Base-by-base conservation (phyloP, 257 asterid species). In the Echites panduratus region DNA sequence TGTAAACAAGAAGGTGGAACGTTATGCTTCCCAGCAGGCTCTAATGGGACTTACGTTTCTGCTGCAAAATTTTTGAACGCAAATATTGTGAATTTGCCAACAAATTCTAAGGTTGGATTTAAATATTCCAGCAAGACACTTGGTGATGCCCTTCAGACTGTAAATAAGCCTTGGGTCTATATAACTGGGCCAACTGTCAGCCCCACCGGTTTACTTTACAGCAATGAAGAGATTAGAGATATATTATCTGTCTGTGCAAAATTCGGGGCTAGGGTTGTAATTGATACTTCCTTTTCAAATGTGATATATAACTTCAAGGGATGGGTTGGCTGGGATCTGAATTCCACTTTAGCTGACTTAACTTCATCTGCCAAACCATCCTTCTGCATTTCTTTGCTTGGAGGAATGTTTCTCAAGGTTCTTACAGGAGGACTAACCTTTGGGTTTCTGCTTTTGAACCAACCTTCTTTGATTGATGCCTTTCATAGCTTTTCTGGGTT, bases 221-320 rank as follows among this genome's bases (percentile, higher is more conserved):
- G 87, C 82, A 89, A 89, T 44, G 90, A 87, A 75, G 99, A 95
- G 88, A 88, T 95, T 65, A 84, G 50, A 53, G 81, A 75, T 69
- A 57, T 95, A 71, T 70, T 95, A 69, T 75, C 89, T 4, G 50
- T 79, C 29, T 92, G 99, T 56, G 96, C 97, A 6, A 82, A 89
- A 78, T 81, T 77, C 61, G 98, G 90, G 45, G 96, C 99, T 27
- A 81, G 84, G 77, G 93, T 95, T 57, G 84, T 95, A 44, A 47
- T 95, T 53, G 99, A 95, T 70, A 92, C 97, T 74, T 92, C 99
- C 68, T 95, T 87, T 78, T 95, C 99, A 13, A 95, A 97, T n/a
- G 82, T 89, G 79, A 89, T 85, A 72, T 86, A 87, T 68, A 83
- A 81, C 78, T 75, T 87, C 22, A 82, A 80, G 80, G 88, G 86